Conservation (phyloP, 306 rosid species). For the Gynostemma pentaphyllum region DNA sequence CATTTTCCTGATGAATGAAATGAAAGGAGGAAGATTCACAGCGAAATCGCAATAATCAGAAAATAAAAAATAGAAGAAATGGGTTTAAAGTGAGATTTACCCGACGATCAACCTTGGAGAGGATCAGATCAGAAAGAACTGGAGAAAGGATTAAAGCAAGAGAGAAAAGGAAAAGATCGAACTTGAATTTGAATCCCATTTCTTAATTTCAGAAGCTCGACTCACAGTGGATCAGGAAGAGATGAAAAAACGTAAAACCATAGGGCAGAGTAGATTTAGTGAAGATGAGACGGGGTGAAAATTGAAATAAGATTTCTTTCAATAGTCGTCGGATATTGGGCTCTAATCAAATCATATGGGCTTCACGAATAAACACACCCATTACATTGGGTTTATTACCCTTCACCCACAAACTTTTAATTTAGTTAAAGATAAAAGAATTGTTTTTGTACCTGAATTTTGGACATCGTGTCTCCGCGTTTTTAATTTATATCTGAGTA, state of each 20-base stretch:
- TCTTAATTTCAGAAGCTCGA: background rate
- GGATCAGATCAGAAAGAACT: constrained; percentile 72
- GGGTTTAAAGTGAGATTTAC: constrained; percentile 35
- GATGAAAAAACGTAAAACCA: background rate
- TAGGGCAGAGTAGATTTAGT: background rate
- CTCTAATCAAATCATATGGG: too few species aligned
- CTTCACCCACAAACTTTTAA: too few species aligned
- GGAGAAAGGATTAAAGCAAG: constrained; percentile 37
- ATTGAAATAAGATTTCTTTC: too few species aligned
- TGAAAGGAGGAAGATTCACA: background rate
- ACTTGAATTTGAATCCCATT: constrained; percentile 3
- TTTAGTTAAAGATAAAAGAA: too few species aligned
- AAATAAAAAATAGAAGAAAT: background rate
- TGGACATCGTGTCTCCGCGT: too few species aligned
- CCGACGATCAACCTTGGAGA: constrained; percentile 89
- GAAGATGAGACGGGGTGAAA: too few species aligned
- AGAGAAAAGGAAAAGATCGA: constrained; percentile 33
- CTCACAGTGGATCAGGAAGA: constrained; percentile 7
- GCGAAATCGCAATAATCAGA: background rate
- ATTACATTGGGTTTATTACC: too few species aligned
- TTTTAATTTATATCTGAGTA: too few species aligned
- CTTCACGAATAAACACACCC: too few species aligned
- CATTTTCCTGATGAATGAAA: background rate
- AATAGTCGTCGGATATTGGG: too few species aligned
- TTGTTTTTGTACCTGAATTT: too few species aligned